Conservation (phyloP, 495 filamentous ascomycete genomes). For the Coniosporium apollinis region DNA sequence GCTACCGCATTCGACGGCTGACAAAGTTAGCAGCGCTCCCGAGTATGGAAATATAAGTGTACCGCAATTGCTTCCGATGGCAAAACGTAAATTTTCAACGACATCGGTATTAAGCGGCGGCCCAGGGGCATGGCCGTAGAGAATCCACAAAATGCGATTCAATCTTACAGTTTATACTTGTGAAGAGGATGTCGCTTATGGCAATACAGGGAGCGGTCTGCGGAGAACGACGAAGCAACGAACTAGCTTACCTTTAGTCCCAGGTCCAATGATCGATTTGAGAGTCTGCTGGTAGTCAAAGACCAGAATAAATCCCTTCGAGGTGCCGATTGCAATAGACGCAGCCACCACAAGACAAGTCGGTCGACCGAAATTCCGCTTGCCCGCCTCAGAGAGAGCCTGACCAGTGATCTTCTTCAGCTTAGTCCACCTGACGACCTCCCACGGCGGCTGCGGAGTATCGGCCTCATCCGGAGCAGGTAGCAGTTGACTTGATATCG, state of each 20-base stretch:
- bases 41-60: not conserved
- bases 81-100: too few relatives aligned
- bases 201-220: slow-evolving; percentile 4
- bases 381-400: slow-evolving; percentile 86
- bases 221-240: slow-evolving; percentile 1
- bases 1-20: slow-evolving; percentile 82
- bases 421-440: slow-evolving; percentile 92
- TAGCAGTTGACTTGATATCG: slow-evolving; percentile 35
- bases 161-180: not conserved
- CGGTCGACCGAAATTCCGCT: slow-evolving; percentile 78
- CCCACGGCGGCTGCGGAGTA: slow-evolving; percentile 63
- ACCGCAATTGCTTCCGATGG: too few relatives aligned
- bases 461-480: slow-evolving; percentile 43
- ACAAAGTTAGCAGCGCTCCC: too few relatives aligned
- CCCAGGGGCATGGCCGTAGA: not conserved
- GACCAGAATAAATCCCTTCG: slow-evolving; percentile 81
- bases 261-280: slow-evolving; percentile 83
- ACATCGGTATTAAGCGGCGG: too few relatives aligned
- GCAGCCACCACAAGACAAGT: slow-evolving; percentile 85
- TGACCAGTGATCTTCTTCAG: slow-evolving; percentile 76
- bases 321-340: slow-evolving; percentile 78
- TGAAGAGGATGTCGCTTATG: not conserved
- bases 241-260: slow-evolving; percentile 77
- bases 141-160: too few relatives aligned
- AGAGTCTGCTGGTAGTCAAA: slow-evolving; percentile 96